Evolutionary conservation across 805 yeast species (phyloP), one percentile per base, ranked within the genome.

Genomic region (Sugiyamaella marilandica): DNA sequence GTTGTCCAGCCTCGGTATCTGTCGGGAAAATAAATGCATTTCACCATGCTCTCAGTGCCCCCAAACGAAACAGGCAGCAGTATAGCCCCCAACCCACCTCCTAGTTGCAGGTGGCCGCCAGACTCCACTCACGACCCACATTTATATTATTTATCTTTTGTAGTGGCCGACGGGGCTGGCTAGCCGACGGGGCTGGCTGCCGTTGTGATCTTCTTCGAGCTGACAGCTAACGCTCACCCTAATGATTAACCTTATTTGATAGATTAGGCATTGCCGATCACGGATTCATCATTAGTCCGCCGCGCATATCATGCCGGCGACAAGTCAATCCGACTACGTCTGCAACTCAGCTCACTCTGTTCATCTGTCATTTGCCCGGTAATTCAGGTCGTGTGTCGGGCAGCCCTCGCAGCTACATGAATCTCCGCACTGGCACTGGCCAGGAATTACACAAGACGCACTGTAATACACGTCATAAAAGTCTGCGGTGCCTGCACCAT

Each of bases 391-490:
- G 51, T 64, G 67, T 1, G 58, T 58, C 2, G 65, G 56, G 47
- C 74, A 70, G 35, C 69, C 71, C 9, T 61, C 64, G 50, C 74
- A 70, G 26, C 57, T 53, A 48, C 74, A 70, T 19, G 51, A 56
- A 10, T 66, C 70, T 2, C 71, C 73, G 49, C 74, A 70, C 16
- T 65, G 60, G 48, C 74, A 70, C 49, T 66, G 65, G 16, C 73
- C 72, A 0, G 72, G 73, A 36, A 70, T 58, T 5, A 66, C 68
- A 47, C 74, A 70, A 14, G 64, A 59, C 14, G 73, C 64, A 0
- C 72, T 65, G 52, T 57, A 68, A 39, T 63, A 60, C 32, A 69
- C 50, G 49, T 61, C 65, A 45, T 54, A 54, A 11, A 59, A 49
- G 16, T 53, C 54, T 13, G 50, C 34, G 19, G 35, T 8, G 7